A percentile compares a stretch with the other conserved stretches of the same genome.
These are phyloP conservation scores for Colletotrichum sp. DNA, from an alignment of 2,329 filamentous ascomycete genomes.

Conservation along the genomic window DNA sequence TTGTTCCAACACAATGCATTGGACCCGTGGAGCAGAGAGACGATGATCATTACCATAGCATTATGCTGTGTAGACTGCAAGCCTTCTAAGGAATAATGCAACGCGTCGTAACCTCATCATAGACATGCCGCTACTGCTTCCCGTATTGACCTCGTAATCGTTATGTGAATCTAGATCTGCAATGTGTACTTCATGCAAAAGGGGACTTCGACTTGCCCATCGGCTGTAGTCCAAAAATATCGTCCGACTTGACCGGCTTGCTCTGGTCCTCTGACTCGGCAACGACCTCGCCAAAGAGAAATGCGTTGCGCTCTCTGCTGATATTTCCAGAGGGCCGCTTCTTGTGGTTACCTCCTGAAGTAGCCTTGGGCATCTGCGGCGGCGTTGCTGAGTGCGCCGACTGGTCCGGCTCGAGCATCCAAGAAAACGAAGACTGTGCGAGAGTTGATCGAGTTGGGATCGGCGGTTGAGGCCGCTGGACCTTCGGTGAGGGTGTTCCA, in stretches of 20 bases:
- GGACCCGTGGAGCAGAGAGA: background rate
- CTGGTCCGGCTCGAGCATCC: slow-evolving; percentile 72
- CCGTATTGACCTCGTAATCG: background rate
- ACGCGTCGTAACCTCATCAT: background rate
- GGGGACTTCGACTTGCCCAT: slow-evolving; percentile 30
- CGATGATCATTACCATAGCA: background rate
- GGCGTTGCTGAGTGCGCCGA: slow-evolving; percentile 35
- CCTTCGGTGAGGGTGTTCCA: background rate
- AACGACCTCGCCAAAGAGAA: slow-evolving; percentile 61
- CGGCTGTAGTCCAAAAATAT: slow-evolving; percentile 62
- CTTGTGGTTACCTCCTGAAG: slow-evolving; percentile 32
- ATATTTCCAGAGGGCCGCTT: slow-evolving; percentile 48
- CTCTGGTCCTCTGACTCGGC: slow-evolving; percentile 37
- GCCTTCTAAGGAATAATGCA: background rate
- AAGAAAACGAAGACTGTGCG: slow-evolving; percentile 78
- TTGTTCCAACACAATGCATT: background rate
- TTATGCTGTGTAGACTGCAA: background rate
- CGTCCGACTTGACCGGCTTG: slow-evolving; percentile 43
- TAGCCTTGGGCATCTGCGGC: slow-evolving; percentile 25
- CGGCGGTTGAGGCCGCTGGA: slow-evolving; percentile 32
- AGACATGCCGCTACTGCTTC: background rate
- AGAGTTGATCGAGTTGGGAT: slow-evolving; percentile 69
- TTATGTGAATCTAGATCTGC: background rate
- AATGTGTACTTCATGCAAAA: slow-evolving; percentile 1
- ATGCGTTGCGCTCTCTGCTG: slow-evolving; percentile 61